Conservation (phyloP, 306 rosid species). For the Vigna nakashimae region DNA sequence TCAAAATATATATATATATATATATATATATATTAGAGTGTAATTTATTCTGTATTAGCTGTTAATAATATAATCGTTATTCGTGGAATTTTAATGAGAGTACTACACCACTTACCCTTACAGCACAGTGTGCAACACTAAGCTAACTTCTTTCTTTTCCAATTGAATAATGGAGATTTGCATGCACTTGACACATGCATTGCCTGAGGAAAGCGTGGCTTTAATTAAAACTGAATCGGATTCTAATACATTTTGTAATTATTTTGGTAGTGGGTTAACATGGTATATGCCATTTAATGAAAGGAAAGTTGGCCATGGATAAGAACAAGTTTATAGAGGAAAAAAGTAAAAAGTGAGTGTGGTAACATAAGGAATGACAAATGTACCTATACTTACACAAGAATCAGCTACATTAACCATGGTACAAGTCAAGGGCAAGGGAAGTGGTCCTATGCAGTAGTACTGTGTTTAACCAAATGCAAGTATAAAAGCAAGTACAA, state of each 20-base stretch:
- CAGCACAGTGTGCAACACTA: conserved; percentile 16
- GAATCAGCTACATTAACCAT: conserved; percentile 53
- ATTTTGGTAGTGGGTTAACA: conserved; percentile 47
- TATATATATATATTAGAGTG: not conserved
- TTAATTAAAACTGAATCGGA: conserved; percentile 51
- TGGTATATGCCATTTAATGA: conserved; percentile 56
- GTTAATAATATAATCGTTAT: conserved; percentile 48
- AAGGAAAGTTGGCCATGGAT: conserved; percentile 48
- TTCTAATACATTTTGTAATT: conserved; percentile 42
- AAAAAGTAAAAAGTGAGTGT: conserved; percentile 31
- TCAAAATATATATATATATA: no score
- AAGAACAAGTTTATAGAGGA: conserved; percentile 37
- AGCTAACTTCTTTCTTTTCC: conserved; percentile 23
- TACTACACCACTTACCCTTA: conserved; percentile 35
- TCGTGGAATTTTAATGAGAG: conserved; percentile 48
- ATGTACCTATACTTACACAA: conserved; percentile 47
- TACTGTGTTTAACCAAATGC: conserved; percentile 49
- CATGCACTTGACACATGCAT: conserved; percentile 57
- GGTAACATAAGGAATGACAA: conserved; percentile 40
- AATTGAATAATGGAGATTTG: conserved; percentile 54
- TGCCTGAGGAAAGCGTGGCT: conserved; percentile 48
- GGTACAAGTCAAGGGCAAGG: conserved; percentile 55
- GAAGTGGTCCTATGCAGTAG: conserved; percentile 52
- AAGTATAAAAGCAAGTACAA: conserved; percentile 63
- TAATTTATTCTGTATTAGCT: conserved; percentile 51